phyloP scores from a whole-genome alignment of 2,329 filamentous ascomycete genomes.

The Cyphellophora europaea region DNA sequence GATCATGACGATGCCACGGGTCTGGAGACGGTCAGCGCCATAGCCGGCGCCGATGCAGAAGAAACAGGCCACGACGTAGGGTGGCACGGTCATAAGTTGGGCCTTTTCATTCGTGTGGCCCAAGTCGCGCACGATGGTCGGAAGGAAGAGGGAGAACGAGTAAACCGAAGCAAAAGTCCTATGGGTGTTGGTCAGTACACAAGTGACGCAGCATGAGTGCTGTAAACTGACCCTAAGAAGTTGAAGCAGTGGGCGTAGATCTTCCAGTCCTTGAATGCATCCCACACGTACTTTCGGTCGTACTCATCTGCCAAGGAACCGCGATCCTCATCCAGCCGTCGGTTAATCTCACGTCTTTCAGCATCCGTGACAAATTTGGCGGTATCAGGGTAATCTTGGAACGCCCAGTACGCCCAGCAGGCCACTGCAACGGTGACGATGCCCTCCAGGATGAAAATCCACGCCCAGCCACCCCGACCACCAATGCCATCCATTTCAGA shows the following conservation, averaged over 20 bases:
- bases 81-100: constrained; percentile 52
- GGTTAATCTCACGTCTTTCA: constrained; percentile 7
- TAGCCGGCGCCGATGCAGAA: constrained; percentile 54
- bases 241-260: constrained; percentile 28
- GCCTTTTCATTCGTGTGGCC: constrained; percentile 27
- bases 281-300: constrained; percentile 39
- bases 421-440: constrained; percentile 29
- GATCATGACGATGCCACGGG: not conserved
- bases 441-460: constrained; percentile 46
- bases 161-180: constrained; percentile 19
- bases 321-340: constrained; percentile 24
- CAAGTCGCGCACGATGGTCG: constrained; percentile 28
- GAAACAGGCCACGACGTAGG: constrained; percentile 42
- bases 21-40: not conserved
- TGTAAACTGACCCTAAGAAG: not conserved
- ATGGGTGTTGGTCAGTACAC: too few species aligned
- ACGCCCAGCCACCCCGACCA: constrained; percentile 36
- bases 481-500: constrained; percentile 39
- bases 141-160: constrained; percentile 27
- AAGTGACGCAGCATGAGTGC: constrained; percentile 12
- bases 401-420: constrained; percentile 33
- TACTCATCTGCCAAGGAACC: constrained; percentile 28
- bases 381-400: constrained; percentile 41
- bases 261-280: constrained; percentile 35
- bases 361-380: constrained; percentile 21